Evolutionary conservation across 202 grass and related monocot species (phyloP).

Genomic region (Musa balbisiana): DNA sequence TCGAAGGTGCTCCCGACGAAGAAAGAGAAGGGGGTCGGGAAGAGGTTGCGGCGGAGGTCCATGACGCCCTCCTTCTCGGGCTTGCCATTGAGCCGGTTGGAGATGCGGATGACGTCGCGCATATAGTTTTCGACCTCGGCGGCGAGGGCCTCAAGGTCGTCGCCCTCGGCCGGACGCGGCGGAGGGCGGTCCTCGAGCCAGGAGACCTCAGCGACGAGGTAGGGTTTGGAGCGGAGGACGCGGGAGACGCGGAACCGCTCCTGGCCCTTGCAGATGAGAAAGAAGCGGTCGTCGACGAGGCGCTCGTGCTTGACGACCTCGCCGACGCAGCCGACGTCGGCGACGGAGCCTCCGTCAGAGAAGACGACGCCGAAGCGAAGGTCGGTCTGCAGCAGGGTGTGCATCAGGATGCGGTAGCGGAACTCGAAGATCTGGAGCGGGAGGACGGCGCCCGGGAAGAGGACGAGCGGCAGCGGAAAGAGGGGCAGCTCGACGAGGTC

Average conservation of each 20-base stretch:
- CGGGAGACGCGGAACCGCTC: constrained; percentile 46
- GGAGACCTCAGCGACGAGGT: constrained; percentile 42
- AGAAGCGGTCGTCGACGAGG: constrained; percentile 53
- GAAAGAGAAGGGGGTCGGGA: constrained; percentile 42
- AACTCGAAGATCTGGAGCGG: constrained; percentile 61
- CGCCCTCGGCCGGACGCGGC: constrained; percentile 5
- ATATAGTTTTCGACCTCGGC: constrained; percentile 38
- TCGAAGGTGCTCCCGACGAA: constrained; percentile 33
- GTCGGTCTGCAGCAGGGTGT: constrained; percentile 46
- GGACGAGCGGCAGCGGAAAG: constrained; percentile 33
- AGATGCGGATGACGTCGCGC: constrained; percentile 38
- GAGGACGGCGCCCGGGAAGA: constrained; percentile 45
- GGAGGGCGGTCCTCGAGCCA: constrained; percentile 24
- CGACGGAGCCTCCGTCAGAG: constrained; percentile 17
- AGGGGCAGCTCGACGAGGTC: constrained; percentile 43
- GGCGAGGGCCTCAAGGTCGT: constrained; percentile 29
- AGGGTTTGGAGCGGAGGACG: constrained; percentile 54
- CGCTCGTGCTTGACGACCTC: constrained; percentile 47
- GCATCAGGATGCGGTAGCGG: constrained; percentile 75
- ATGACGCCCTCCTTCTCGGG: constrained; percentile 20
- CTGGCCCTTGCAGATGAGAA: constrained; percentile 49
- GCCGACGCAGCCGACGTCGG: constrained; percentile 46
- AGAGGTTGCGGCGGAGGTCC: constrained; percentile 22
- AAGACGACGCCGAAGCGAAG: constrained; percentile 54
- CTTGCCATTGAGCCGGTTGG: constrained; percentile 39